Conservation (phyloP, 1,284 basidiomycete species). For the Mycena sp. region DNA sequence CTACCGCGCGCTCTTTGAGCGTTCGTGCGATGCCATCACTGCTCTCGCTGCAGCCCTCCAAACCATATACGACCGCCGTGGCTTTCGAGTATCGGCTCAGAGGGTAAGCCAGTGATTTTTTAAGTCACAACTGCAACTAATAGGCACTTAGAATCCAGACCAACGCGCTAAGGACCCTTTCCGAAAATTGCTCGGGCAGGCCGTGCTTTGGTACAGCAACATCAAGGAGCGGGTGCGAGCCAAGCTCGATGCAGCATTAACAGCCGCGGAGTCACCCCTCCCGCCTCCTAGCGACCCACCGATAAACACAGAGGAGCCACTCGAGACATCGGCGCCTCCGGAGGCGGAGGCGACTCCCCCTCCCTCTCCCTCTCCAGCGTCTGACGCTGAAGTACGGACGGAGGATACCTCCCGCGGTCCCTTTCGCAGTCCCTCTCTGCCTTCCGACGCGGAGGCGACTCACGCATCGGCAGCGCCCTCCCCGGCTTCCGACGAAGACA, state of each 20-base stretch:
- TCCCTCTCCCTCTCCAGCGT: no score
- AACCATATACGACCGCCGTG: slow-evolving; percentile 17
- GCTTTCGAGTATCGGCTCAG: slow-evolving; percentile 9
- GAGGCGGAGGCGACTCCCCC: no score
- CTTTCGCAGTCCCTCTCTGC: no score
- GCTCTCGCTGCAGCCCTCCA: slow-evolving; percentile 26
- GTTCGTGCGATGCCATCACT: slow-evolving; percentile 31
- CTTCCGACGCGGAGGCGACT: no score
- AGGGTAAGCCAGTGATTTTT: not conserved
- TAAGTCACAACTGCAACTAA: not conserved
- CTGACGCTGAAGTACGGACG: no score
- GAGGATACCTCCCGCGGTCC: no score
- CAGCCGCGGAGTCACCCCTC: not conserved
- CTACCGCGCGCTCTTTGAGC: slow-evolving; percentile 29
- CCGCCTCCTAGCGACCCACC: not conserved
- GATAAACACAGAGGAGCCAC: no score
- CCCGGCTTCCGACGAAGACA: no score
- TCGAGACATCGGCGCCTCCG: not conserved
- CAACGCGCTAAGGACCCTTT: slow-evolving; percentile 7
- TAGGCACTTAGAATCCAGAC: not conserved
- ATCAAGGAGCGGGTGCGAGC: not conserved
- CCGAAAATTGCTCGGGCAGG: not conserved
- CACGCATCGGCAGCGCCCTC: no score
- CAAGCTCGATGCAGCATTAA: not conserved
- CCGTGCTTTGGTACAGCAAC: slow-evolving; percentile 23